Evolutionary conservation across 345 rosid genomes (phyloP).

Genomic region (Gossypium sturtianum): DNA sequence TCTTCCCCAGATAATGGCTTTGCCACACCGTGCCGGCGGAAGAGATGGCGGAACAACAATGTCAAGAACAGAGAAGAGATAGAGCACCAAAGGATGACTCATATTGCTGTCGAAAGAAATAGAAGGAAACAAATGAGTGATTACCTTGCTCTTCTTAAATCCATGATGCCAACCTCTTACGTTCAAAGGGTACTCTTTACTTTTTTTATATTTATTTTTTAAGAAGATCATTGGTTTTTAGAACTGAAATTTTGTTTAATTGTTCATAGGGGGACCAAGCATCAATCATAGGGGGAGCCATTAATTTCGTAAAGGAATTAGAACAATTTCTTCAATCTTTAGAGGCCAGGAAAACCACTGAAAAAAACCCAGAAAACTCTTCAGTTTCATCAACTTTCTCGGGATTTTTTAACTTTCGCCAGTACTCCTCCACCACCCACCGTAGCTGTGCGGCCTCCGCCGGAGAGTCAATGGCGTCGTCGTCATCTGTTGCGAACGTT

Average conservation of each 20-base stretch:
- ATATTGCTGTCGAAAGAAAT: conserved; percentile 65
- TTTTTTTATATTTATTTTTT: neutral
- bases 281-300: conserved; percentile 70
- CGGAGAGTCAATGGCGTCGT: neutral
- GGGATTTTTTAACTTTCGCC: conserved; percentile 47
- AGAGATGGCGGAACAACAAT: conserved; percentile 34
- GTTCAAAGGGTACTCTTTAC: conserved; percentile 44
- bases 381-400: conserved; percentile 28
- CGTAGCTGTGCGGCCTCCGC: neutral
- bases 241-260: neutral
- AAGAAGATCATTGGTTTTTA: neutral
- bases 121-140: conserved; percentile 72
- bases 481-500: conserved; percentile 34
- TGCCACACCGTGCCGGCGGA: conserved; percentile 19
- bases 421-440: conserved; percentile 23
- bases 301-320: conserved; percentile 58
- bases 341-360: conserved; percentile 29
- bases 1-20: conserved; percentile 14
- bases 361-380: neutral
- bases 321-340: conserved; percentile 55
- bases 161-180: conserved; percentile 56
- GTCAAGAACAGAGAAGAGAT: conserved; percentile 42
- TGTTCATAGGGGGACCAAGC: conserved; percentile 58
- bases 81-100: conserved; percentile 65
- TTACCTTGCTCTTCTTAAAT: conserved; percentile 45